A percentile compares a stretch with the other conserved stretches of the same genome.
Evolutionary conservation across 2,329 filamentous ascomycete genomes (phyloP).

Genomic region (Cladosporium austrohemisphaericum): DNA sequence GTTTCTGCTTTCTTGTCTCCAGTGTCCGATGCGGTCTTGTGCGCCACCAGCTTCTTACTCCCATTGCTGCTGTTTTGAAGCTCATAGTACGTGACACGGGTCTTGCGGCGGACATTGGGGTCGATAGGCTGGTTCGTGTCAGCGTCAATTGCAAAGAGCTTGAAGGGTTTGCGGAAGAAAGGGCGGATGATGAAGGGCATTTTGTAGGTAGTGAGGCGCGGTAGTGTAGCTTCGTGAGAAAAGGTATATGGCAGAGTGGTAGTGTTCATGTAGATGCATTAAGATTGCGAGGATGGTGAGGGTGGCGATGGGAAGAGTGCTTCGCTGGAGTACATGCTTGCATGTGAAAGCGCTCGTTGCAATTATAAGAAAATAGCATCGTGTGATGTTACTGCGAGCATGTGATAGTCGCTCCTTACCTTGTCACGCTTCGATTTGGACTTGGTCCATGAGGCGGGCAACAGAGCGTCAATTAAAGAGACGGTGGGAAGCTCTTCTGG

Average conservation of each 20-base stretch:
- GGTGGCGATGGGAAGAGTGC: neutral
- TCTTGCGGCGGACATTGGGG: conserved; percentile 17
- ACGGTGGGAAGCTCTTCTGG: conserved; percentile 26
- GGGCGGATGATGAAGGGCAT: conserved; percentile 11
- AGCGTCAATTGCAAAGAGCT: conserved; percentile 25
- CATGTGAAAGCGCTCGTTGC: too few relatives aligned
- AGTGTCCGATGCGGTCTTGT: conserved; percentile 18
- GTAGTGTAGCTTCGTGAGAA: too few relatives aligned
- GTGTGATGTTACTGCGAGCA: too few relatives aligned
- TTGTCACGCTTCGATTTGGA: neutral
- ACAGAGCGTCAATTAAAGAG: conserved; percentile 31
- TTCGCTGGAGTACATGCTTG: too few relatives aligned
- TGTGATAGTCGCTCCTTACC: conserved; percentile 1
- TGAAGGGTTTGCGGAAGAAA: conserved; percentile 17
- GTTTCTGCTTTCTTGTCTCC: neutral
- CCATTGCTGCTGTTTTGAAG: conserved; percentile 26
- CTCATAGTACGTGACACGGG: conserved; percentile 24
- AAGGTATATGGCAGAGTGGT: neutral
- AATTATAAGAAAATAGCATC: too few relatives aligned
- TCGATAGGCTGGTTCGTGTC: conserved; percentile 29
- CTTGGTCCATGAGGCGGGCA: conserved; percentile 20
- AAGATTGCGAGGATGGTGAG: neutral
- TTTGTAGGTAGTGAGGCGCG: neutral
- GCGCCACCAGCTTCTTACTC: conserved; percentile 25
- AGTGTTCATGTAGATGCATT: too few relatives aligned